phyloP scores from a whole-genome alignment of 2,329 filamentous ascomycete species.

The Pseudocercospora cruenta region DNA sequence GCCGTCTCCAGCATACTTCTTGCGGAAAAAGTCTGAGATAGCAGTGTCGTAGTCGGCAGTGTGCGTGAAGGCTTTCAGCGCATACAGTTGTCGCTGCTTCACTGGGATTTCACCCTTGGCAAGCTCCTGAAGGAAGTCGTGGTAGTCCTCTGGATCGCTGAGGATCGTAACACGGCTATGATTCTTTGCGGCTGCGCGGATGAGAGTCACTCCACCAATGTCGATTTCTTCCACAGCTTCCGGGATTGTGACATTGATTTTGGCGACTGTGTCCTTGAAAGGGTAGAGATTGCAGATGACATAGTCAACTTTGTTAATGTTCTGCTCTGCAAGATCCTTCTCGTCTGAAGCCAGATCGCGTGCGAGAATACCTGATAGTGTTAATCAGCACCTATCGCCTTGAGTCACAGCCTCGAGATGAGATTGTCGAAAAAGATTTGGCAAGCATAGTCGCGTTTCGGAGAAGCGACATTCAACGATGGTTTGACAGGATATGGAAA shows the following conservation, averaged over 20 bases:
- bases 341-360: constrained; percentile 93
- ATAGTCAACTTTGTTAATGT: constrained; percentile 92
- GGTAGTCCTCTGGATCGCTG: constrained; percentile 90
- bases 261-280: constrained; percentile 97
- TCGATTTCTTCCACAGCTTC: constrained; percentile 99
- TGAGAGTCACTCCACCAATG: constrained; percentile 94
- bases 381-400: background rate
- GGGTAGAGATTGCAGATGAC: constrained; percentile 98
- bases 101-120: constrained; percentile 84
- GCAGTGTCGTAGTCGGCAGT: constrained; percentile 95
- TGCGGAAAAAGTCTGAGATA: constrained; percentile 96
- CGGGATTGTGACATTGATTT: constrained; percentile 93
- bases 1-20: constrained; percentile 88
- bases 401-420: background rate
- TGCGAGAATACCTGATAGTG: constrained; percentile 74
- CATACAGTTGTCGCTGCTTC: constrained; percentile 82
- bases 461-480: background rate
- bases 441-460: background rate
- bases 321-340: constrained; percentile 93
- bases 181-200: constrained; percentile 97
- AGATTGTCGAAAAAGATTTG: background rate
- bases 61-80: constrained; percentile 97
- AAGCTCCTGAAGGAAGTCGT: constrained; percentile 89
- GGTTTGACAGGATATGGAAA: background rate
- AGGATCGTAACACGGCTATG: constrained; percentile 94